Percentiles rank a stretch among this genome's conserved stretches.
Conservation (phyloP, 208 protist genomes). For the Wallacemonas collosoma region DNA sequence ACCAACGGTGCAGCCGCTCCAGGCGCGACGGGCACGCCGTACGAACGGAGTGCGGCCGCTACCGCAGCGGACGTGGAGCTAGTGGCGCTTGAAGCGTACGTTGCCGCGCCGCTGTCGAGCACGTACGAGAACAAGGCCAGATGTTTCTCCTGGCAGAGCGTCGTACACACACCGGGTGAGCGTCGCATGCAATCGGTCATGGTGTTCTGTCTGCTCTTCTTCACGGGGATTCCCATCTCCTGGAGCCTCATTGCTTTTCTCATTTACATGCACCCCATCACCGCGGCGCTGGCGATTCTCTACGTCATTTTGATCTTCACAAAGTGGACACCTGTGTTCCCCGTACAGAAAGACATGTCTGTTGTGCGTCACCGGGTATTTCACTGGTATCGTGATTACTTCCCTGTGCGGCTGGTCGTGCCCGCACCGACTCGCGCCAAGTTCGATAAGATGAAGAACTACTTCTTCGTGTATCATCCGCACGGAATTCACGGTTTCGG, state of each 20-base stretch:
- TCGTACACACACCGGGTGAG: conserved; percentile 51
- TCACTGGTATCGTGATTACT: conserved; percentile 81
- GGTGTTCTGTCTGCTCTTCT: conserved; percentile 64
- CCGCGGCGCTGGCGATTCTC: conserved; percentile 50
- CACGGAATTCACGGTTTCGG: conserved; percentile 91
- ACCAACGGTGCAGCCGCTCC: conserved; percentile 9
- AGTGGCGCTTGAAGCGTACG: conserved; percentile 51
- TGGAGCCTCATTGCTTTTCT: conserved; percentile 45
- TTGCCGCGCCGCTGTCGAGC: conserved; percentile 25
- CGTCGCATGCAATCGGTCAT: conserved; percentile 53
- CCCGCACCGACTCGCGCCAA: conserved; percentile 35
- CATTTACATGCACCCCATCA: conserved; percentile 43
- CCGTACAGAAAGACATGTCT: conserved; percentile 26
- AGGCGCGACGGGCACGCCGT: neutral
- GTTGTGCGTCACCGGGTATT: conserved; percentile 48
- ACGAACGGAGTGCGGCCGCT: neutral
- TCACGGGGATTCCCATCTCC: conserved; percentile 64
- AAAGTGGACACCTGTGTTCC: conserved; percentile 45
- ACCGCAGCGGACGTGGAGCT: conserved; percentile 45
- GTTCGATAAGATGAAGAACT: conserved; percentile 66
- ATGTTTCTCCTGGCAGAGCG: conserved; percentile 41
- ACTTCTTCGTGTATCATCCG: conserved; percentile 90
- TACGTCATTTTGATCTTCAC: conserved; percentile 81
- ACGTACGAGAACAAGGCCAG: conserved; percentile 28
- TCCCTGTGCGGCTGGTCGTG: conserved; percentile 78